These are phyloP conservation scores for Xylaria arbuscula DNA, from an alignment of 2,329 filamentous ascomycete species.

Conservation along the genomic window DNA sequence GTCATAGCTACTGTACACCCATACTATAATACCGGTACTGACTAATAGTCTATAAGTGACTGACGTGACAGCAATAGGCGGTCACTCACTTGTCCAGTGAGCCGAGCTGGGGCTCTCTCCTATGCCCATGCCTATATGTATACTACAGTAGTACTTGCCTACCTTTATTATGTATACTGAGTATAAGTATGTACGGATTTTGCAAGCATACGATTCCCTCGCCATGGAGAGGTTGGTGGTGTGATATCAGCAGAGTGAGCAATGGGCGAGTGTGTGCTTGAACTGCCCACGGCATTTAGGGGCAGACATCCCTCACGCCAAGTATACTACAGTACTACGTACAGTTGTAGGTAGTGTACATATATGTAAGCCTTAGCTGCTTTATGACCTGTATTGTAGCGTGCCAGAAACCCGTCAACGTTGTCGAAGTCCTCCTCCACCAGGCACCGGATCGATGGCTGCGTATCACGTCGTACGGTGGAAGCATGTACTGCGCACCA, in stretches of 20 bases:
- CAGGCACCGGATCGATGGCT: background rate
- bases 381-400: background rate
- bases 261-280: conserved; percentile 14
- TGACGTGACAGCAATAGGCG: conserved; percentile 8
- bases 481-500: background rate
- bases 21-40: background rate
- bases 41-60: conserved; percentile 5
- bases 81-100: conserved; percentile 15
- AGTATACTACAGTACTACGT: background rate
- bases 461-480: background rate
- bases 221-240: conserved; percentile 22
- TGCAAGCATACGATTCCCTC: conserved; percentile 30
- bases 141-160: background rate
- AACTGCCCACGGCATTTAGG: conserved; percentile 32
- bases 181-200: background rate
- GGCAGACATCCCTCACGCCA: background rate
- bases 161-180: background rate
- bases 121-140: no score
- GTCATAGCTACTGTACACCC: background rate
- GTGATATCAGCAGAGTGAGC: conserved; percentile 30
- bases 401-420: background rate
- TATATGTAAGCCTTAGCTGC: background rate
- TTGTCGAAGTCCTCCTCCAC: conserved; percentile 6
- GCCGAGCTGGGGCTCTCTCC: conserved; percentile 10
- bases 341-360: background rate